A percentile compares a stretch with the other conserved stretches of the same genome.
These are phyloP conservation scores for Schizothecium vesticola DNA, from an alignment of 495 filamentous ascomycete species.

Conservation along the genomic window DNA sequence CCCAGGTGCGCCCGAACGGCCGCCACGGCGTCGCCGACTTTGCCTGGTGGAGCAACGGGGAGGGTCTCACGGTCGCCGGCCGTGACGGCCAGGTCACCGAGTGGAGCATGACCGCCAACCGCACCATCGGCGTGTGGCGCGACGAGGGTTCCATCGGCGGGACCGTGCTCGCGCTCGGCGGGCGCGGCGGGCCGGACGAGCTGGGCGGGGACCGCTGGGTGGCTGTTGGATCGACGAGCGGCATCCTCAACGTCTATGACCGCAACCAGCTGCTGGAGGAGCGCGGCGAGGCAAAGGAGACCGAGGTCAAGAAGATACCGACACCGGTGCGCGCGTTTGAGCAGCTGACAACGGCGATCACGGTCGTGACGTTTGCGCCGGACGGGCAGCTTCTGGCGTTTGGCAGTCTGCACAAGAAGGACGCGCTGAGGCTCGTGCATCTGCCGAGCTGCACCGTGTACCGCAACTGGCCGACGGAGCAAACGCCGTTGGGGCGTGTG, in stretches of 20 bases:
- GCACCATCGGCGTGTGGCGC: conserved; percentile 73
- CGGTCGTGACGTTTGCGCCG: conserved; percentile 69
- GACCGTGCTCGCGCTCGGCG: conserved; percentile 74
- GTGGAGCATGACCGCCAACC: conserved; percentile 61
- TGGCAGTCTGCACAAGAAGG: conserved; percentile 76
- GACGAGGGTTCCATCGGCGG: conserved; percentile 88
- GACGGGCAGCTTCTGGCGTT: conserved; percentile 87
- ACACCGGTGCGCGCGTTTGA: conserved; percentile 67
- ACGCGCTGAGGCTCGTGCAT: conserved; percentile 84
- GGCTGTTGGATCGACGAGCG: conserved; percentile 75
- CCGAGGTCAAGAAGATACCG: conserved; percentile 57
- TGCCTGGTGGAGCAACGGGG: conserved; percentile 82
- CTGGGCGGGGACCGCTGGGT: conserved; percentile 86
- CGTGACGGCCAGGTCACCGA: conserved; percentile 92
- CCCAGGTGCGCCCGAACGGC: conserved; percentile 76
- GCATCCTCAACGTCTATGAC: conserved; percentile 91
- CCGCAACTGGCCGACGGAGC: conserved; percentile 89
- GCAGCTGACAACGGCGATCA: conserved; percentile 79
- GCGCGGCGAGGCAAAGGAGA: conserved; percentile 37
- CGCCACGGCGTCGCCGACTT: conserved; percentile 81
- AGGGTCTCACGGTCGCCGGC: conserved; percentile 67
- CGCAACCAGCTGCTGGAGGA: conserved; percentile 55
- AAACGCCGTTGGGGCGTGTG: conserved; percentile 83
- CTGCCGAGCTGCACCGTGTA: conserved; percentile 89
- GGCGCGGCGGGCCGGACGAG: conserved; percentile 48